Base-by-base conservation (phyloP, 495 filamentous ascomycete species). In the Aspergillus cristatus region DNA sequence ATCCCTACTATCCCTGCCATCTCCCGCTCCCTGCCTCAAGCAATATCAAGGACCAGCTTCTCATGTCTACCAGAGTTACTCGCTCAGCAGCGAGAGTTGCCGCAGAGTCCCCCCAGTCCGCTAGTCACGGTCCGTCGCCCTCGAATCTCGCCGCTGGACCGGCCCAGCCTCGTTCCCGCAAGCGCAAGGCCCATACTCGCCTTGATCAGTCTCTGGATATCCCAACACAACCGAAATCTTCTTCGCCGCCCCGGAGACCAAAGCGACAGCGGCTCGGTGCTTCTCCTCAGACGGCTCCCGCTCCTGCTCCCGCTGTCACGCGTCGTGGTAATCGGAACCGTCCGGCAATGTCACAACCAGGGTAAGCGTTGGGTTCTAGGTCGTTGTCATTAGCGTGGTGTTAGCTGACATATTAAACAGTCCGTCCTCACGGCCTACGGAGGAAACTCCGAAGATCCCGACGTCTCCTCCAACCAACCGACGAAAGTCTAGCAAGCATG, bases 1-100 rank as follows among this genome's bases (percentile, higher is more conserved):
- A n/a, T n/a, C 39, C 18, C 28, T n/a, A 14, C 28, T 6, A 6
- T 40, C 24, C 17, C 28, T 20, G 18, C 20, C 16, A 30, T 42
- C 25, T 43, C 33, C 37, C 37, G 13, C 43, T 35, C 31, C 17
- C 30, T 16, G 35, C 37, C 35, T 33, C 35, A 43, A n/a, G n/a
- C n/a, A n/a, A n/a, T n/a, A 24, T 24, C 20, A 45, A 53, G 55
- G 48, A 28, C 41, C 47, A 53, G 32, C 52, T 66, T 67, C 83
- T 84, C 77, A 87, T 86, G 83, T 82, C 82, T 72, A 58, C 74
- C 75, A 89, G 84, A 78, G 73, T 81, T 41, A 87, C 83, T 65
- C 78, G 83, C 60, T 85, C 83, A 47, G 75, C 83, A 50, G 77
- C 83, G 62, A 81, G 81, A 69, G 72, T 77, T 71, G 81, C 81